A percentile compares a stretch with the other conserved stretches of the same genome.
These are phyloP conservation scores for Ogataea haglerorum DNA, from an alignment of 805 yeast species.

Conservation along the genomic window DNA sequence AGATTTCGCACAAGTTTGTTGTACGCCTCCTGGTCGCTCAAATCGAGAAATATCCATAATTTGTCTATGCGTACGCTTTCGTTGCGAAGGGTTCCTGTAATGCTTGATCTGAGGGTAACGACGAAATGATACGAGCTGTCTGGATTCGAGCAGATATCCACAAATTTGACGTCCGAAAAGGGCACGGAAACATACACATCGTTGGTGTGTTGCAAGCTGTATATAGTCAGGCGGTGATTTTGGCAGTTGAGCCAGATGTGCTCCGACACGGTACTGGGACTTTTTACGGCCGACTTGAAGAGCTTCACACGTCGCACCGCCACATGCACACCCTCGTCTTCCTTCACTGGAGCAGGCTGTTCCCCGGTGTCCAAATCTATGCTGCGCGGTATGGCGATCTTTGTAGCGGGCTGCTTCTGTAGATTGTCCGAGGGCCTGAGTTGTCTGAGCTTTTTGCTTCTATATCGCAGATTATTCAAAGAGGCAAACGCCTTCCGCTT, in stretches of 20 bases:
- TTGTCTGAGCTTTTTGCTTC: conserved; percentile 13
- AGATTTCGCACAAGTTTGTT: conserved; percentile 4
- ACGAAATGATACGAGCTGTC: conserved; percentile 9
- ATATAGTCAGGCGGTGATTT: conserved; percentile 3
- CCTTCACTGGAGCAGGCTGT: background rate
- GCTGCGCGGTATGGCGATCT: conserved; percentile 9
- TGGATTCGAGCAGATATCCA: conserved; percentile 14
- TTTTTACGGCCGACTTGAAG: conserved; percentile 1
- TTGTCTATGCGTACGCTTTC: conserved; percentile 3
- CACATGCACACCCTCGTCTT: background rate
- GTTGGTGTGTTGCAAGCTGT: conserved; percentile 5
- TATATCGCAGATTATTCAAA: conserved; percentile 14
- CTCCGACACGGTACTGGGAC: conserved; percentile 10
- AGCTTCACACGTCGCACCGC: conserved; percentile 7
- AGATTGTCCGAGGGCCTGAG: conserved; percentile 16
- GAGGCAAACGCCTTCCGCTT: conserved; percentile 17
- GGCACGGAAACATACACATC: conserved; percentile 8
- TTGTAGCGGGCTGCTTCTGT: conserved; percentile 5
- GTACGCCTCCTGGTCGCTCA: conserved; percentile 5
- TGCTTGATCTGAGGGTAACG: conserved; percentile 2
- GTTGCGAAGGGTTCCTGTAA: conserved; percentile 7
- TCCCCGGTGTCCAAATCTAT: conserved; percentile 13
- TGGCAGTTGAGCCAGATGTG: conserved; percentile 6
- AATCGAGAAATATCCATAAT: conserved; percentile 12
- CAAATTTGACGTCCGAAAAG: conserved; percentile 4